These are phyloP conservation scores for Saccharomyces hybrid DNA, from an alignment of 1,139 yeast species.

Conservation along the genomic window DNA sequence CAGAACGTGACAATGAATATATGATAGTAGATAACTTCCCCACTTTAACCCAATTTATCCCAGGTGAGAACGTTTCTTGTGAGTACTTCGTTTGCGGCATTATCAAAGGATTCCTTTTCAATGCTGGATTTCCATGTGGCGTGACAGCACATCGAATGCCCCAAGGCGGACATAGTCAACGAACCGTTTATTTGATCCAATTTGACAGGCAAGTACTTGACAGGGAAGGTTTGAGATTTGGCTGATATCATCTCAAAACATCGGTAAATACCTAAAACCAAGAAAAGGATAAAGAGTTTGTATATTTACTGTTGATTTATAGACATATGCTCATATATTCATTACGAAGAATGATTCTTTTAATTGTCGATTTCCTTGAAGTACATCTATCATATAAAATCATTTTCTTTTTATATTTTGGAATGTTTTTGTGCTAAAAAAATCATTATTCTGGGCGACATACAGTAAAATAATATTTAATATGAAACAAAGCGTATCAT, in stretches of 20 bases:
- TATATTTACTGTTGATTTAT: neutral
- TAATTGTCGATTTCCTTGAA: neutral
- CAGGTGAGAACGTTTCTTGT: slow-evolving; percentile 40
- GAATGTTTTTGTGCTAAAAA: neutral
- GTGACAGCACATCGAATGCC: slow-evolving; percentile 89
- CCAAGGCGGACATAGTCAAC: slow-evolving; percentile 49
- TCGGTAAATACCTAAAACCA: neutral
- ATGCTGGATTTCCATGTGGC: slow-evolving; percentile 65
- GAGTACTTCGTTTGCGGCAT: slow-evolving; percentile 64
- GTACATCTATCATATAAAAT: neutral
- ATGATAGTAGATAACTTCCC: slow-evolving; percentile 84
- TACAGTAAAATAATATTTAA: too few relatives aligned
- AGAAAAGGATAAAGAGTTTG: neutral
- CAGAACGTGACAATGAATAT: slow-evolving; percentile 72
- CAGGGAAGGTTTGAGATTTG: slow-evolving; percentile 38
- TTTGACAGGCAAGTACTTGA: slow-evolving; percentile 55
- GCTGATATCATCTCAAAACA: neutral
- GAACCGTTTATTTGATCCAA: slow-evolving; percentile 80
- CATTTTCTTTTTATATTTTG: neutral
- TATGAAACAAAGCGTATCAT: neutral
- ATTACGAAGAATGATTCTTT: neutral
- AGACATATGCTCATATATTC: neutral
- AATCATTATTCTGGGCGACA: neutral
- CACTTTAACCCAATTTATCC: slow-evolving; percentile 65
- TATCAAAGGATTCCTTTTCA: slow-evolving; percentile 80